These are phyloP conservation scores for Solanum peruvianum DNA, from an alignment of 257 asterid genomes.

Conservation along the genomic window DNA sequence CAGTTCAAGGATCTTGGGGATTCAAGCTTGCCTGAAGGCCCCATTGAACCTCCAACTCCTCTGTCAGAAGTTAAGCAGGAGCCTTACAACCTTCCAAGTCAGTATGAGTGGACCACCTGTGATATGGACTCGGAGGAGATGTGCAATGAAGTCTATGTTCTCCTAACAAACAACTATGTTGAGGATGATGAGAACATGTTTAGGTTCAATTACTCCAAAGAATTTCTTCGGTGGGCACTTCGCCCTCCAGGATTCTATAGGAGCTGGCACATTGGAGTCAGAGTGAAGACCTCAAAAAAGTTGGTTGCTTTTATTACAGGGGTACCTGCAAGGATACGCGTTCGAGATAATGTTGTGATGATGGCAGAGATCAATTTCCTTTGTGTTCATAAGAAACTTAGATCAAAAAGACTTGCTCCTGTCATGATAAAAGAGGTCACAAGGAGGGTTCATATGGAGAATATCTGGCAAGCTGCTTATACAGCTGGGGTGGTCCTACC, in stretches of 20 bases:
- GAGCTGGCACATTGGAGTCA: constrained; percentile 87
- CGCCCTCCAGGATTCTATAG: constrained; percentile 58
- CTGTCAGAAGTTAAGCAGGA: constrained; percentile 77
- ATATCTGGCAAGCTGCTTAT: constrained; percentile 89
- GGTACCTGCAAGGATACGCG: constrained; percentile 68
- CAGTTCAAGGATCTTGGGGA: constrained; percentile 82
- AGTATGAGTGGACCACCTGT: constrained; percentile 77
- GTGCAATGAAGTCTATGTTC: constrained; percentile 58
- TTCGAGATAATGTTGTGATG: constrained; percentile 48
- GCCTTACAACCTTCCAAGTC: constrained; percentile 75
- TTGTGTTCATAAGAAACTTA: constrained; percentile 82
- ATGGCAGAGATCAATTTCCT: constrained; percentile 83
- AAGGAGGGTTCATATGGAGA: constrained; percentile 73
- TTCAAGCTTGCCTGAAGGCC: constrained; percentile 65
- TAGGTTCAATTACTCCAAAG: constrained; percentile 82
- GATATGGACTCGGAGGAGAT: constrained; percentile 65
- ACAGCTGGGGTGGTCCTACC: constrained; percentile 90
- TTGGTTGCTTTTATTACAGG: constrained; percentile 87
- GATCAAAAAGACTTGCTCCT: constrained; percentile 87
- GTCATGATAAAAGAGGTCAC: constrained; percentile 90
- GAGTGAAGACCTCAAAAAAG: constrained; percentile 68
- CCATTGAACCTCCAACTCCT: constrained; percentile 58
- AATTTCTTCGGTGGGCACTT: constrained; percentile 87
- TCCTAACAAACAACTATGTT: constrained; percentile 59
- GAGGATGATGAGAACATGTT: constrained; percentile 88